These are phyloP conservation scores for Colletotrichum godetiae DNA, from an alignment of 2,329 filamentous ascomycete species.

Conservation along the genomic window DNA sequence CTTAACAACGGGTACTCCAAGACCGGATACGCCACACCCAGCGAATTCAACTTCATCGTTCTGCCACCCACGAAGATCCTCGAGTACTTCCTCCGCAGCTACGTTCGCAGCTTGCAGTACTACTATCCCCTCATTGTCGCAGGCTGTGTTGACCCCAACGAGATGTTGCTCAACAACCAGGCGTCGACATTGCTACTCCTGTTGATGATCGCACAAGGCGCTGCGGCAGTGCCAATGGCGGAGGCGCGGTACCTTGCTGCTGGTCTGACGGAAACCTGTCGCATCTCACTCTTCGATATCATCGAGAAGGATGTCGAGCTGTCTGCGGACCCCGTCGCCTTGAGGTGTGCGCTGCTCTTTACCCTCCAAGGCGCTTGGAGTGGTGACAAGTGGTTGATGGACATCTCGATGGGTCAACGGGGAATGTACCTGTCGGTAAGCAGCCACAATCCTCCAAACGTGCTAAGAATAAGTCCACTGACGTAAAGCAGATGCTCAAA, in stretches of 20 bases:
- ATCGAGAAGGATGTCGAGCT: conserved; percentile 79
- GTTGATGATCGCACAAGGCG: conserved; percentile 79
- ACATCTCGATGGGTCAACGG: conserved; percentile 79
- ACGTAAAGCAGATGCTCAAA: conserved; percentile 67
- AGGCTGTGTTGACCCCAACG: conserved; percentile 73
- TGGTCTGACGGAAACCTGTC: conserved; percentile 76
- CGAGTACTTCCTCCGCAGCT: conserved; percentile 74
- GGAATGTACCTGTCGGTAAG: conserved; percentile 76
- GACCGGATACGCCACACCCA: conserved; percentile 56
- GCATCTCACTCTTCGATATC: conserved; percentile 77
- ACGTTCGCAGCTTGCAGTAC: conserved; percentile 73
- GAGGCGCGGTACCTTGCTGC: conserved; percentile 75
- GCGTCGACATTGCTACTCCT: conserved; percentile 74
- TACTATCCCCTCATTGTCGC: conserved; percentile 73
- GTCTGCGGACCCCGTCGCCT: conserved; percentile 71
- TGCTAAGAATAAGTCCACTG: not conserved
- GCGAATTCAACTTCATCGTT: conserved; percentile 71
- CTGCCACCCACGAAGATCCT: conserved; percentile 74
- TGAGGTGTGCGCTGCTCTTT: conserved; percentile 75
- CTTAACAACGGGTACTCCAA: conserved; percentile 53
- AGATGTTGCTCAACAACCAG: conserved; percentile 74
- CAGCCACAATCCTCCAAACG: not conserved
- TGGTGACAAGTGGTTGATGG: conserved; percentile 83
- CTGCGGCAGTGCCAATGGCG: conserved; percentile 71
- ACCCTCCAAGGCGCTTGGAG: conserved; percentile 78